A percentile compares a stretch with the other conserved stretches of the same genome.
phyloP scores from a whole-genome alignment of 768 basidiomycete species.

The Serpula lacrymans region DNA sequence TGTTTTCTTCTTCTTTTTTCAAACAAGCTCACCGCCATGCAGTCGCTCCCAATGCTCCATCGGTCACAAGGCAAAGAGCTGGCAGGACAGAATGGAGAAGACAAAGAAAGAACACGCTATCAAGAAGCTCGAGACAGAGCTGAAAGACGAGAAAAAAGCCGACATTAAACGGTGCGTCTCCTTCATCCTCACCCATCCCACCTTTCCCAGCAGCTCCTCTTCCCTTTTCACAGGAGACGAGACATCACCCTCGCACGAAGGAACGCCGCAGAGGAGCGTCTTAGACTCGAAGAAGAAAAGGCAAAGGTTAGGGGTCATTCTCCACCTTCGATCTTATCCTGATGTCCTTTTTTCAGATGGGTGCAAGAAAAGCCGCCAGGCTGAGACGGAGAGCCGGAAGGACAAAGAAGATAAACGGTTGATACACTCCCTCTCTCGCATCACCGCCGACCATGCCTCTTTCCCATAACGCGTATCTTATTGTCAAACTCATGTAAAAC shows the following conservation, averaged over 20 bases:
- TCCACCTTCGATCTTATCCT: background rate
- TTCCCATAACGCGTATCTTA: no score
- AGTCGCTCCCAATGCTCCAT: conserved; percentile 69
- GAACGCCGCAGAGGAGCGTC: conserved; percentile 69
- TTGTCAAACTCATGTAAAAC: no score
- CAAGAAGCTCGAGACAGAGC: conserved; percentile 69
- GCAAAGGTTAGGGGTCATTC: conserved; percentile 15
- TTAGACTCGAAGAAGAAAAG: conserved; percentile 44
- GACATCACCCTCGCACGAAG: conserved; percentile 70
- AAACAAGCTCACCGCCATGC: conserved; percentile 2
- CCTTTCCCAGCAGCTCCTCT: conserved; percentile 2
- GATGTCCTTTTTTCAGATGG: conserved; percentile 52
- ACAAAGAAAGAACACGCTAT: conserved; percentile 63
- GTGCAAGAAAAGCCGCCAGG: conserved; percentile 72
- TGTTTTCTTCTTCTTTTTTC: conserved; percentile 5
- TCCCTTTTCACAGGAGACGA: conserved; percentile 45
- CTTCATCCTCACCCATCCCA: background rate
- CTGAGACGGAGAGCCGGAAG: conserved; percentile 70
- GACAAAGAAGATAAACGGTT: conserved; percentile 79
- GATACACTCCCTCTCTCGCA: conserved; percentile 18
- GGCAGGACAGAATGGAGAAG: conserved; percentile 68
- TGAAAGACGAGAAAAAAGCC: conserved; percentile 73
- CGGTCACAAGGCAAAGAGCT: conserved; percentile 63
- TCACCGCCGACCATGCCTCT: no score
- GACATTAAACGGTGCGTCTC: conserved; percentile 56